These are phyloP conservation scores for Balakata baccata DNA, from an alignment of 345 rosid genomes.

Conservation along the genomic window DNA sequence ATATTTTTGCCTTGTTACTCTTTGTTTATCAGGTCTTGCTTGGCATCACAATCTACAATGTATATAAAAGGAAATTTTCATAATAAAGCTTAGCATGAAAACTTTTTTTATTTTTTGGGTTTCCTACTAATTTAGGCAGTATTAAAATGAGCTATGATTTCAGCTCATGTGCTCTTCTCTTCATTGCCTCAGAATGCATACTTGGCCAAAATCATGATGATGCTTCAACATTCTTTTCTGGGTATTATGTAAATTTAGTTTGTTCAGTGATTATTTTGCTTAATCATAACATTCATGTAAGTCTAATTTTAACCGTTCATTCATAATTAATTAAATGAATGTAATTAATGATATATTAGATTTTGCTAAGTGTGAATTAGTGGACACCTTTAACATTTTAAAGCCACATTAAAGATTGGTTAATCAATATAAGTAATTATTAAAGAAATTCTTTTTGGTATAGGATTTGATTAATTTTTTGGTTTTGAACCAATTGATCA, in stretches of 20 bases:
- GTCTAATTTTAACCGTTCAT: too few relatives aligned
- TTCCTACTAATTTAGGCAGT: not conserved
- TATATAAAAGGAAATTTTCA: not conserved
- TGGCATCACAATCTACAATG: not conserved
- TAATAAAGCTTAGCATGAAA: not conserved
- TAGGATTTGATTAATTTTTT: not conserved
- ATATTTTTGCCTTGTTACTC: too few relatives aligned
- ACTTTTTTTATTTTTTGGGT: not conserved
- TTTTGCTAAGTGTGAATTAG: too few relatives aligned
- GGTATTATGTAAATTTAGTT: not conserved
- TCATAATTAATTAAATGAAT: too few relatives aligned
- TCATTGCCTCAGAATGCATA: not conserved
- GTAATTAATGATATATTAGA: too few relatives aligned
- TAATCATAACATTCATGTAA: too few relatives aligned
- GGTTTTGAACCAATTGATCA: slow-evolving; percentile 3
- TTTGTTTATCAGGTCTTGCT: not conserved
- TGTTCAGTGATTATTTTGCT: not conserved
- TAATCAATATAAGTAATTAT: not conserved
- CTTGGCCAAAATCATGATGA: not conserved
- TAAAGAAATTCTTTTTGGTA: not conserved
- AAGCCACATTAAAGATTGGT: not conserved
- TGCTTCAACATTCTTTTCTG: slow-evolving; percentile 4
- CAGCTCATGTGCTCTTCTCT: slow-evolving; percentile 13
- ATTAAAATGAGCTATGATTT: not conserved
- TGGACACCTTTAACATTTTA: not conserved